Base-by-base conservation (phyloP, 768 basidiomycete species). In the Lentinula edodes region DNA sequence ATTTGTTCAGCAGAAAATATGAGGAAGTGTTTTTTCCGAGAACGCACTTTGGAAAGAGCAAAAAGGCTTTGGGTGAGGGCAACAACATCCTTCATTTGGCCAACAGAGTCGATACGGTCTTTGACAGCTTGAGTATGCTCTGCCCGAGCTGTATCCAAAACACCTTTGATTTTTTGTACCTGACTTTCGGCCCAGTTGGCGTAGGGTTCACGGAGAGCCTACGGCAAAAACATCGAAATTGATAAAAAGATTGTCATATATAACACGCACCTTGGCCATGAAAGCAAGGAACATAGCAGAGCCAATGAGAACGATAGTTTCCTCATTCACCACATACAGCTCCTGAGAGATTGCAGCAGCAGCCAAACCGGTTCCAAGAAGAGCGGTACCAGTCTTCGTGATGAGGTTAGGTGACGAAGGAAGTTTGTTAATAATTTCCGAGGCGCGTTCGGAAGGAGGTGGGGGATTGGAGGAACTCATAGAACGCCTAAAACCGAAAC, bases 301-400 rank as follows among this genome's bases (percentile, higher is more conserved):
- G 23, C 92, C 95, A 42, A 88, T 80, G 39, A 92, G 86, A 51
- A 98, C 82, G 65, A 98, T 88, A 23, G 91, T 87, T 81, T 98
- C 97, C 75, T 98, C 95, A 74, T 97, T 97, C 70, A 96, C 86
- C 63, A 99, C 96, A 71, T 98, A 98, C 55, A 98, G 86, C 77
- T 99, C 95, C 72, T 94, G 91, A 13, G 94, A 96, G 76, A 98
- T 95, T 71, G 95, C 95, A 6, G 93, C 84, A 15, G 95, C 96
- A 60, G 88, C 78, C 63, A 92, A 79, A 69, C 92, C 94, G 15
- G 93, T 91, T 70, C 93, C 93, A 58, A 98, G 86, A 70, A 98
- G 81, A 69, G 94, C 90, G 57, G 91, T 85, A 64, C 95, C 94
- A 50, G 95, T 95, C 81, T 99, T 99, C 73, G 94, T 93, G 80